These are phyloP conservation scores for Aureobasidium sp. DNA, from an alignment of 2,329 filamentous ascomycete genomes.

Conservation along the genomic window DNA sequence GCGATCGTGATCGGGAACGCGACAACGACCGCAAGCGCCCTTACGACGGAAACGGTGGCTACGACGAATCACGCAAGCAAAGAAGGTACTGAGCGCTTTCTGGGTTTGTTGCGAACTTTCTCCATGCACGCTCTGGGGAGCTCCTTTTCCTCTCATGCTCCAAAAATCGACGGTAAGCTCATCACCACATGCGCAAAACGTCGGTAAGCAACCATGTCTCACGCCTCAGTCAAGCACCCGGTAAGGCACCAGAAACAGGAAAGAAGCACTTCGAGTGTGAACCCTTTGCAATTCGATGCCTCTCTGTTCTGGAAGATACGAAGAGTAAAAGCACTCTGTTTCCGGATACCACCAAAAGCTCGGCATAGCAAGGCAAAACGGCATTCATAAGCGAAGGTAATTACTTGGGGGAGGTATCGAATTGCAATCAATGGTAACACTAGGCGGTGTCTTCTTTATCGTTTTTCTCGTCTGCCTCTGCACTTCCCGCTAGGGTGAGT, in stretches of 20 bases:
- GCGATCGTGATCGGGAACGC: constrained; percentile 55
- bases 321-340: background rate
- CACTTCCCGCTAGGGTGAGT: constrained; percentile 15
- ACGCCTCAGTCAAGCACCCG: constrained; percentile 18
- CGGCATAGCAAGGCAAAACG: background rate
- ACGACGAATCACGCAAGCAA: constrained; percentile 77
- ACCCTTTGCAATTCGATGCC: constrained; percentile 6
- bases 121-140: background rate
- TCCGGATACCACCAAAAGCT: background rate
- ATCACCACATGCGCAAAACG: constrained; percentile 12
- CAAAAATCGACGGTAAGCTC: constrained; percentile 18
- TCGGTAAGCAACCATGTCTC: constrained; percentile 21
- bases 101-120: constrained; percentile 14
- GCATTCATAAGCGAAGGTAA: constrained; percentile 20
- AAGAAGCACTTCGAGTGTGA: constrained; percentile 4
- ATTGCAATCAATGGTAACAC: constrained; percentile 10
- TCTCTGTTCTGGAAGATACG: background rate
- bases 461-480: background rate
- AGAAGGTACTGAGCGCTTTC: constrained; percentile 60
- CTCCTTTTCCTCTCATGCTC: background rate
- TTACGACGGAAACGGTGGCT: constrained; percentile 74
- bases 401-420: constrained; percentile 4
- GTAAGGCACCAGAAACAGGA: constrained; percentile 16
- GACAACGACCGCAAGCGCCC: constrained; percentile 60
- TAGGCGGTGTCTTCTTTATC: background rate